Conservation (phyloP, 2,329 filamentous ascomycete species). For the Ascosphaera aggregata region DNA sequence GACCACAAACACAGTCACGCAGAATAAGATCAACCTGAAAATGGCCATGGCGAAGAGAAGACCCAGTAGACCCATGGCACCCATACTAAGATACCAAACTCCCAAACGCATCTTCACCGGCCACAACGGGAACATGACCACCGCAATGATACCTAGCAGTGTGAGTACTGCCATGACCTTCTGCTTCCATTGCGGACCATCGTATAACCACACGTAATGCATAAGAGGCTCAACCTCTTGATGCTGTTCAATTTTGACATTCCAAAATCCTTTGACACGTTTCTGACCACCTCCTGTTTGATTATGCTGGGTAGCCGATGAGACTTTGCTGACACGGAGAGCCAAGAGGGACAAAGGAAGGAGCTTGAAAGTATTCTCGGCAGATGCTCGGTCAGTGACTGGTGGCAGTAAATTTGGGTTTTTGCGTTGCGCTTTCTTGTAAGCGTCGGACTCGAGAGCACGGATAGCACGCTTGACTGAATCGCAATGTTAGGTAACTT, state of each 20-base stretch:
- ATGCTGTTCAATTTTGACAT: slow-evolving; percentile 83
- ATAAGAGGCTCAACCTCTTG: slow-evolving; percentile 46
- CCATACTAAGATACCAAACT: slow-evolving; percentile 95
- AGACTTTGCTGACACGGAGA: slow-evolving; percentile 64
- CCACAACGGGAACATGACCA: slow-evolving; percentile 94
- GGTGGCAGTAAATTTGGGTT: slow-evolving; percentile 79
- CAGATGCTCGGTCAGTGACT: slow-evolving; percentile 66
- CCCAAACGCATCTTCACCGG: slow-evolving; percentile 73
- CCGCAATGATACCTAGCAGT: slow-evolving; percentile 57
- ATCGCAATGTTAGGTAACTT: background rate
- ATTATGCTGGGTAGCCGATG: slow-evolving; percentile 53
- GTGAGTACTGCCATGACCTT: slow-evolving; percentile 77
- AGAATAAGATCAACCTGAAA: slow-evolving; percentile 85
- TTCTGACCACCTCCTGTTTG: slow-evolving; percentile 38
- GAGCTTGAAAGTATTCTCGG: slow-evolving; percentile 86
- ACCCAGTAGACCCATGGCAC: slow-evolving; percentile 67
- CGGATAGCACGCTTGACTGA: slow-evolving; percentile 88
- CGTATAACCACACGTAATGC: slow-evolving; percentile 95
- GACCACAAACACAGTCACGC: slow-evolving; percentile 64
- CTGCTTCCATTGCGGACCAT: slow-evolving; percentile 81
- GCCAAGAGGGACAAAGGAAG: slow-evolving; percentile 87
- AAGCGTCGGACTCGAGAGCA: slow-evolving; percentile 68
- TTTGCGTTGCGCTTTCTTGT: slow-evolving; percentile 57
- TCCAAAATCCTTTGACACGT: slow-evolving; percentile 92
- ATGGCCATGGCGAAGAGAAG: slow-evolving; percentile 97